phyloP scores from a whole-genome alignment of 2,329 filamentous ascomycete genomes.

The Monilinia laxa region DNA sequence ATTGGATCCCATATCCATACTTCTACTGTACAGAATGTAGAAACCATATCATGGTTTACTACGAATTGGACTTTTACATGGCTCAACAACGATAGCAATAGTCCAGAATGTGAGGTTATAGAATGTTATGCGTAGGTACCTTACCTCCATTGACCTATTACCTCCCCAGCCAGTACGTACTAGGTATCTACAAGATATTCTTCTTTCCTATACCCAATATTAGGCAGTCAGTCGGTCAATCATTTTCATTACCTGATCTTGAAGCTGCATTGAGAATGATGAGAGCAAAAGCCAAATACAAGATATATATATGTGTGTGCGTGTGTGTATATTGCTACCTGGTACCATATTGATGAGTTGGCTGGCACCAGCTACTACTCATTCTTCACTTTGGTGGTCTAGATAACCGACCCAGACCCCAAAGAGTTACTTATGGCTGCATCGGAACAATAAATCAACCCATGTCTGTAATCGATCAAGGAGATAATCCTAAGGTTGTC shows the following conservation, averaged over 20 bases:
- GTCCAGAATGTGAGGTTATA: background rate
- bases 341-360: slow-evolving; percentile 6
- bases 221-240: background rate
- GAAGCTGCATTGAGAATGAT: background rate
- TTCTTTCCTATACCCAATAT: too few species aligned
- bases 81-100: background rate
- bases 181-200: too few species aligned
- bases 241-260: background rate
- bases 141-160: too few species aligned
- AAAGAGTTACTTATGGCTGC: background rate
- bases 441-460: background rate
- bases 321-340: too few species aligned
- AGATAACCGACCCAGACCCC: background rate
- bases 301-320: too few species aligned
- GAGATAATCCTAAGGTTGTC: background rate
- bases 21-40: background rate
- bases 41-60: background rate
- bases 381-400: background rate
- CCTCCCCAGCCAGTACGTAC: too few species aligned
- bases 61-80: background rate
- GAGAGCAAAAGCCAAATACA: background rate
- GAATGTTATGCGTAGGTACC: background rate
- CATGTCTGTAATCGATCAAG: background rate
- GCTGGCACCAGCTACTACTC: background rate
- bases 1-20: background rate